Base-by-base conservation (phyloP, 2,329 filamentous ascomycete genomes). In the Microsporum audouinii region DNA sequence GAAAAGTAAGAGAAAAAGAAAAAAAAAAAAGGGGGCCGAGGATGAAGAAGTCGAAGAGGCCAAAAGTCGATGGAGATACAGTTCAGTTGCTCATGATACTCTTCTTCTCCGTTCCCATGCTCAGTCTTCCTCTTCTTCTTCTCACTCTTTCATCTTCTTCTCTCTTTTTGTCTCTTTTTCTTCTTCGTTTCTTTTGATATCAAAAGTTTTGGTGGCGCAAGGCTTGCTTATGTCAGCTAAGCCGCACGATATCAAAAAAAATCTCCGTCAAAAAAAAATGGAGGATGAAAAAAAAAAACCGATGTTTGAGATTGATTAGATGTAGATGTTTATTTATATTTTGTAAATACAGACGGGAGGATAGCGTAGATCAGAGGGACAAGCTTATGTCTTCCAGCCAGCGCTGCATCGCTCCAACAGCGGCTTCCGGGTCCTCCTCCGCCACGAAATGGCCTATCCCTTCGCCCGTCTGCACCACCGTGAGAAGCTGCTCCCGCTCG, bases 401-500 rank as follows among this genome's bases (percentile, higher is more conserved):
- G 29, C 41, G 39, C 41, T 29, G 33, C 27, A 63, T 56, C n/a
- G 51, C 62, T 6, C 29, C 38, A 5, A 61, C 57, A 4, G 73
- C 67, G 61, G 67, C 62, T 55, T 75, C 73, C 1, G 73, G 74
- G 17, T 72, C 74, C 66, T 79, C 77, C 65, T 80, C 78, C 0
- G 76, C 71, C 55, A 80, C 63, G 64, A 78, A 80, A 71, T 81
- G 78, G 0, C 63, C 65, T 14, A 65, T 57, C 5, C 63, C 78
- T 75, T 63, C 71, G 67, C 7, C 71, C 73, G 65, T 72, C 71
- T 36, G 67, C 66, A 60, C 78, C 64, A 27, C 67, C 68, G n/a
- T 68, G 63, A 59, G 64, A 63, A 73, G 61, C 66, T 70, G 64
- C n/a, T 62, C 66, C 12, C 69, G 69, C 6, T 69, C 69, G 39